phyloP scores from a whole-genome alignment of 371 early-diverging fungal species.

The Mucor sp. region DNA sequence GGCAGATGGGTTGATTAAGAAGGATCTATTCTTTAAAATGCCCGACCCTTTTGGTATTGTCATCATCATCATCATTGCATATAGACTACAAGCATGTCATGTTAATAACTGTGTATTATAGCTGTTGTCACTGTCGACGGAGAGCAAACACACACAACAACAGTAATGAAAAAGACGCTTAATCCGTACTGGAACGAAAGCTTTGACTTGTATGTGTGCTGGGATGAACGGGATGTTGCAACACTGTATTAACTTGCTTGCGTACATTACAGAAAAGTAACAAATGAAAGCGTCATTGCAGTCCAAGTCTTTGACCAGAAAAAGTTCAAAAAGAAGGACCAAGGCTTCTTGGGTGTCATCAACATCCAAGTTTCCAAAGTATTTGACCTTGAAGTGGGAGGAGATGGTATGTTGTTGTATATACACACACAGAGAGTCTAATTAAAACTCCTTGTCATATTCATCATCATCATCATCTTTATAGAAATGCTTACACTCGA shows the following conservation, averaged over 20 bases:
- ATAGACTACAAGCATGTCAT: neutral
- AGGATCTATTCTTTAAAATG: conserved; percentile 78
- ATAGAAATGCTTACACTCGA: conserved; percentile 88
- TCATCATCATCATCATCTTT: neutral
- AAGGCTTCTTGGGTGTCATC: conserved; percentile 95
- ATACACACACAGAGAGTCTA: neutral
- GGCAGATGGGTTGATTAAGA: conserved; percentile 90
- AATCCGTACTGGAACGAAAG: conserved; percentile 87
- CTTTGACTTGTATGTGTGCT: conserved; percentile 60
- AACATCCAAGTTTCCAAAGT: conserved; percentile 85
- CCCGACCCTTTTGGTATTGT: conserved; percentile 67
- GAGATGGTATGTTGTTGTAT: conserved; percentile 59
- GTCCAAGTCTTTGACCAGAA: conserved; percentile 97
- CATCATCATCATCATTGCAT: conserved; percentile 30
- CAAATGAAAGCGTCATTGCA: conserved; percentile 80
- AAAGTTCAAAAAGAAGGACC: conserved; percentile 93
- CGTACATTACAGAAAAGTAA: conserved; percentile 60
- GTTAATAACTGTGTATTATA: conserved; percentile 3
- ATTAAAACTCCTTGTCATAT: neutral
- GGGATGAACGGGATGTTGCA: neutral
- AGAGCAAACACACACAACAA: conserved; percentile 87
- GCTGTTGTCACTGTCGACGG: conserved; percentile 93
- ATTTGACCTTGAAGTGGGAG: conserved; percentile 74
- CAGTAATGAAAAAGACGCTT: conserved; percentile 75
- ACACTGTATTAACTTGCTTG: neutral